These are phyloP conservation scores for Carex cristatella DNA, from an alignment of 176 grass and related monocot genomes.

Conservation along the genomic window DNA sequence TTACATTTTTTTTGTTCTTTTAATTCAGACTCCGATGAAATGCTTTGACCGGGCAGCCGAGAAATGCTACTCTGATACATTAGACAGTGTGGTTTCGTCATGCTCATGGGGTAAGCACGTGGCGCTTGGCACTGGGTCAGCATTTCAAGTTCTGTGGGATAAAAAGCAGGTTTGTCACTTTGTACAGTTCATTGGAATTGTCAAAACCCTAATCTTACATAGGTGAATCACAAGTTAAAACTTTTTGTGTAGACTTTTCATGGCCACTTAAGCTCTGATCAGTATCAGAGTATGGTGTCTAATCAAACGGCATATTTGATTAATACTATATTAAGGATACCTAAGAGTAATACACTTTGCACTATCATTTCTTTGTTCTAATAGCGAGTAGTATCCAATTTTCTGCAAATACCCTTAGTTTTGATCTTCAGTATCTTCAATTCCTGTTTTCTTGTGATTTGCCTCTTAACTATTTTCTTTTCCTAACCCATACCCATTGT, in stretches of 20 bases:
- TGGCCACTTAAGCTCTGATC: conserved; percentile 1
- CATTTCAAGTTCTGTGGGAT: conserved; percentile 94
- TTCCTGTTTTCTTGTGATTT: background rate
- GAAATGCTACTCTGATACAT: conserved; percentile 81
- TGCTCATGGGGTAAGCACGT: conserved; percentile 90
- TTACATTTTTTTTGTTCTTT: conserved; percentile 3
- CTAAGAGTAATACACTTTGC: conserved; percentile 7
- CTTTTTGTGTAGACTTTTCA: background rate
- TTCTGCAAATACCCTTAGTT: background rate
- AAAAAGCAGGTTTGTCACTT: conserved; percentile 59
- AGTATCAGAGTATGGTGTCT: background rate
- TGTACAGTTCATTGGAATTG: background rate
- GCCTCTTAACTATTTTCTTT: background rate
- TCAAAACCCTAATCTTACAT: background rate
- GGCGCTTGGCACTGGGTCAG: conserved; percentile 72
- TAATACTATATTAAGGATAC: conserved; percentile 13
- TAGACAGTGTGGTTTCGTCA: conserved; percentile 77
- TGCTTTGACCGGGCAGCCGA: conserved; percentile 93
- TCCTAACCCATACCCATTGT: background rate
- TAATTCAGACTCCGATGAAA: conserved; percentile 92
- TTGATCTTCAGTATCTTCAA: background rate
- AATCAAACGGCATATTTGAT: background rate
- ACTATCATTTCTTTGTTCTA: conserved; percentile 5
- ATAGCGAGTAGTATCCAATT: background rate
- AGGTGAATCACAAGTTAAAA: background rate